Evolutionary conservation across 169 alveolate species (phyloP).

Genomic region (Condylostoma magnum): DNA sequence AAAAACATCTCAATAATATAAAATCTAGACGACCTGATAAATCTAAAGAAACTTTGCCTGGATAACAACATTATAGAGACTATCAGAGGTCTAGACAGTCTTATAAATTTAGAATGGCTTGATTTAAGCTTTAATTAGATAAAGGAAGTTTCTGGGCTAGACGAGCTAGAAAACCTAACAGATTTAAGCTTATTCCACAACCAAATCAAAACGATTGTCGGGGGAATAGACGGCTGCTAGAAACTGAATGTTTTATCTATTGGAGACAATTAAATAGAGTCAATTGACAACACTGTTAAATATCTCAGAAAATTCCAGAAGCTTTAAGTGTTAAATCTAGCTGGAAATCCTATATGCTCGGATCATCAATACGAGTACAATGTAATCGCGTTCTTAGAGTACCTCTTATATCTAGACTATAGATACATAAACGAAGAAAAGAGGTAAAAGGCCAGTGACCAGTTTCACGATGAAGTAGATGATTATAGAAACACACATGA

Average conservation of each 20-base stretch:
- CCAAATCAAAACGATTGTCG: constrained; percentile 39
- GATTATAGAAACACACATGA: constrained; percentile 28
- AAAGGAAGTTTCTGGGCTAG: constrained; percentile 61
- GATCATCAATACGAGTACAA: constrained; percentile 46
- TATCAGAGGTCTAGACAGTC: constrained; percentile 52
- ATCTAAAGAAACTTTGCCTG: constrained; percentile 49
- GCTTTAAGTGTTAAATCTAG: constrained; percentile 60
- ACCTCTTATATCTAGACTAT: constrained; percentile 66
- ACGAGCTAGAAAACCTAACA: constrained; percentile 41
- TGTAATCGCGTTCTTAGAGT: constrained; percentile 45
- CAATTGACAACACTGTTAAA: constrained; percentile 32
- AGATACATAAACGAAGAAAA: constrained; percentile 47
- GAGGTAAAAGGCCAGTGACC: constrained; percentile 50
- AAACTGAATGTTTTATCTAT: constrained; percentile 61
- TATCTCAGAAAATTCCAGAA: constrained; percentile 44
- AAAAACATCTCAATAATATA: constrained; percentile 58
- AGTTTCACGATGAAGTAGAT: constrained; percentile 44
- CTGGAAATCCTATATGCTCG: constrained; percentile 57
- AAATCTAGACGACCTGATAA: constrained; percentile 50
- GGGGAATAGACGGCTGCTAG: constrained; percentile 42
- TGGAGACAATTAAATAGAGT: constrained; percentile 49
- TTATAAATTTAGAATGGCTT: constrained; percentile 68
- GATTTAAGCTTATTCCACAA: constrained; percentile 59
- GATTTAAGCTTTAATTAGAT: constrained; percentile 65
- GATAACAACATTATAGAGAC: constrained; percentile 66